Base-by-base conservation (phyloP, 352 stramenopile genomes). In the Globisporangium emineosum region DNA sequence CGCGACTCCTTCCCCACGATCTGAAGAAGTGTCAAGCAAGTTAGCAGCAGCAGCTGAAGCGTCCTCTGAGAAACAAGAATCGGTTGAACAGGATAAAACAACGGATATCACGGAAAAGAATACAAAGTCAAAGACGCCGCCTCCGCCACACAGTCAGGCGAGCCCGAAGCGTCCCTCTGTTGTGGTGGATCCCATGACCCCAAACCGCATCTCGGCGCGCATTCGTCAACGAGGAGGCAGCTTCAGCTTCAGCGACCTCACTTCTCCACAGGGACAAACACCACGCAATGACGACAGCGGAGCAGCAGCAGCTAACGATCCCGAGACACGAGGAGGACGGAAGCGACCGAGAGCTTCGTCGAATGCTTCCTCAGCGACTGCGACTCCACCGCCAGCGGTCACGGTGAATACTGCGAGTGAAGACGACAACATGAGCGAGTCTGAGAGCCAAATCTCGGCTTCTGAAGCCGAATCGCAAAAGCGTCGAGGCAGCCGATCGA, bases 401-500 rank as follows among this genome's bases (percentile, higher is more conserved):
- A 40, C 27, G 15, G 52, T 57, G 19, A 57, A 57, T 47, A 73
- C 71, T 19, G 72, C 76, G 1, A 81, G 63, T 19, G 77, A 89
- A 53, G 78, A 88, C 2, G 65, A 62, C 9, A 43, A 51, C 32
- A 33, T 76, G 8, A 91, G 83, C 63, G 81, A 71, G 12, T 83
- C 72, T 0, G 81, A 89, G 58, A 90, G 79, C 62, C 80, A 90
- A 19, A 62, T 72, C 1, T 91, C 83, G 19, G 72, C 74, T 10
- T 87, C 82, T 5, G 79, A 87, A 60, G 70, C 71, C 6, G 74
- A 85, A 40, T 62, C 61, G 2, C 77, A 79, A 52, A 61, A 69
- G n/a, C 68, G 68, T 55, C 43, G 60, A n/a, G 32, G 62, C 23
- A 79, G 55, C 51, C 30, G 52, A 60, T 30, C 30, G 7, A 37